Base-by-base conservation (phyloP, 345 rosid genomes). In the Microthlaspi erraticum region DNA sequence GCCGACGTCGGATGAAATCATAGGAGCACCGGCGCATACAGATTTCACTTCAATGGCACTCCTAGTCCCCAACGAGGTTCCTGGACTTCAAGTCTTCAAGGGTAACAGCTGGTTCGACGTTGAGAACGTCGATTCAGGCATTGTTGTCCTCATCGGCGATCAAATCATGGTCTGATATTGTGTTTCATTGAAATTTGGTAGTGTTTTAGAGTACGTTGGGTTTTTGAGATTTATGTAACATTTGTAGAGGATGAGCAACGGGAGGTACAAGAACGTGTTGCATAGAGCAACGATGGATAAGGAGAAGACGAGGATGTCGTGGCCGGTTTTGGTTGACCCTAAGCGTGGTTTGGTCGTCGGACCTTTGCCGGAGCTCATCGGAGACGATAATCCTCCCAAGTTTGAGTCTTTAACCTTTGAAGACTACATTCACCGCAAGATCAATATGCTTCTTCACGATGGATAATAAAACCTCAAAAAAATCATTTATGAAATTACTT, bases 321-420 rank as follows among this genome's bases (percentile, higher is more conserved):
- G 60, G 60, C 60, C 60, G 26, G 41, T 55, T 33, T 14, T 55
- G 38, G 6, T 55, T 8, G 26, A 14, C 3, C 60, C 42, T 33
- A 33, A 0, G 26, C 8, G 4, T 55, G 41, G 12, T 55, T 14
- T 33, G 26, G 8, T 33, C 41, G 41, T 55, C 7, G 60, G 60
- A 33, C 60, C 60, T 16, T 33, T 55, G 23, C 13, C 23, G 60
- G 60, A 33, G 42, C 60, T 55, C 38, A 33, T 16, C 13, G 23
- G 60, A 33, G 42, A 55, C 13, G n/a, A 55, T n/a, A 55, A 55
- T 55, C 60, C 60, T 55, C 60, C 60, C 23, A 55, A 55, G 19
- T 55, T 55, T 33, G 60, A 55, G 41, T 14, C 23, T 33, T 33
- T 55, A 17, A 33, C 12, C 33, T 55, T 32, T 4, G 4, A 16